Percentiles rank a stretch among this genome's conserved stretches.
Conservation (phyloP, 2,329 filamentous ascomycete genomes). For the Pseudocercospora cruenta region DNA sequence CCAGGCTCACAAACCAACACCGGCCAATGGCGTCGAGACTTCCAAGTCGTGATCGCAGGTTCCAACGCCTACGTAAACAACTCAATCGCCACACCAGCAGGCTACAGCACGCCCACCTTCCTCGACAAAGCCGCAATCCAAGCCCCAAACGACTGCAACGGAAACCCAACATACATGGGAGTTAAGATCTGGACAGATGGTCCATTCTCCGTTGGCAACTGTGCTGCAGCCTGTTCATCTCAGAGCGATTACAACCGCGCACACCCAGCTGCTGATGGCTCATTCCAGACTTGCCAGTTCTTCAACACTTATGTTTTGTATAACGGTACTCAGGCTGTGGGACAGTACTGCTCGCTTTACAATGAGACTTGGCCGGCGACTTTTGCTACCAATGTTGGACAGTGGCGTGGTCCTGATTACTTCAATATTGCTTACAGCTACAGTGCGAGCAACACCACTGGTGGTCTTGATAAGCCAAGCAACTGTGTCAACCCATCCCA, state of each 20-base stretch:
- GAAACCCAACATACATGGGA: constrained; percentile 32
- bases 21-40: constrained; percentile 30
- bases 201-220: constrained; percentile 29
- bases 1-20: constrained; percentile 32
- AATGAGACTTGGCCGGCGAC: constrained; percentile 27
- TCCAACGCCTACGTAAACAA: constrained; percentile 36
- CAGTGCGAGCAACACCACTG: constrained; percentile 20
- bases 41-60: constrained; percentile 33
- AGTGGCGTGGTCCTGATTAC: constrained; percentile 17
- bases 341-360: constrained; percentile 38
- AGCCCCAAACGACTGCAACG: constrained; percentile 38
- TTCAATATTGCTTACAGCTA: constrained; percentile 22
- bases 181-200: constrained; percentile 29
- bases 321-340: constrained; percentile 28
- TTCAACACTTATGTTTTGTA: constrained; percentile 41
- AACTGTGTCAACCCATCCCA: constrained; percentile 8
- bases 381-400: constrained; percentile 35
- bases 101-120: constrained; percentile 26
- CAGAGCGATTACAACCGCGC: constrained; percentile 30
- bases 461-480: constrained; percentile 9
- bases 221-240: constrained; percentile 32
- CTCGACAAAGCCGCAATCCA: constrained; percentile 37
- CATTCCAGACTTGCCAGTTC: constrained; percentile 38
- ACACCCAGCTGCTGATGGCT: constrained; percentile 27
- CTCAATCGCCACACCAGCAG: constrained; percentile 31